phyloP scores from a whole-genome alignment of 1,284 basidiomycete genomes.

The Termitomyces sp. region DNA sequence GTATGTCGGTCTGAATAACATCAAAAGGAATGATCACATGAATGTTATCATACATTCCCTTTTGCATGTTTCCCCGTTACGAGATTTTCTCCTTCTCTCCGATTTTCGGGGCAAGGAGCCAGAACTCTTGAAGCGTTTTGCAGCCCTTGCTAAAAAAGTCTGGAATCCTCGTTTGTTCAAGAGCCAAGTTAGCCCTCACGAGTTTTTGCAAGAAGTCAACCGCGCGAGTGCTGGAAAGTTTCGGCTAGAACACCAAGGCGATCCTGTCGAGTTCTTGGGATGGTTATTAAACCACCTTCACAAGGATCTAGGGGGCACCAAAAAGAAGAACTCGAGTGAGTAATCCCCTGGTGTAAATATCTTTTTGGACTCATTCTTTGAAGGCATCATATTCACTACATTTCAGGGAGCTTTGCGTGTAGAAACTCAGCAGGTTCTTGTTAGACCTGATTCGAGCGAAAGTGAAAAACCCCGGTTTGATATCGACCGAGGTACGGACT shows the following conservation, averaged over 20 bases:
- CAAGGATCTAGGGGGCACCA: conserved; percentile 85
- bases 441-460: conserved; percentile 68
- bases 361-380: conserved; percentile 11
- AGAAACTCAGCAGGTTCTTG: conserved; percentile 91
- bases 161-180: conserved; percentile 98
- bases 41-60: conserved; percentile 96
- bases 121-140: conserved; percentile 88
- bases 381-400: conserved; percentile 86
- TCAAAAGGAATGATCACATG: conserved; percentile 95
- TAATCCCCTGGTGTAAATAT: conserved; percentile 12
- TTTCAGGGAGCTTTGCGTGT: conserved; percentile 94
- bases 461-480: conserved; percentile 84
- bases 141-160: conserved; percentile 82
- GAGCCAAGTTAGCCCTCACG: conserved; percentile 96
- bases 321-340: conserved; percentile 82
- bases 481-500: conserved; percentile 76
- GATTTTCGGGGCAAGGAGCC: conserved; percentile 65
- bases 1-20: conserved; percentile 96
- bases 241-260: conserved; percentile 88
- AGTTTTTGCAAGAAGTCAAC: conserved; percentile 95
- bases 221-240: conserved; percentile 86
- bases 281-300: conserved; percentile 96
- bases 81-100: conserved; percentile 83
- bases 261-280: conserved; percentile 93
- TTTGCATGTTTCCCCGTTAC: conserved; percentile 85